Evolutionary conservation across 2,329 filamentous ascomycete genomes (phyloP).

Genomic region (Trichoderma guizhouense): DNA sequence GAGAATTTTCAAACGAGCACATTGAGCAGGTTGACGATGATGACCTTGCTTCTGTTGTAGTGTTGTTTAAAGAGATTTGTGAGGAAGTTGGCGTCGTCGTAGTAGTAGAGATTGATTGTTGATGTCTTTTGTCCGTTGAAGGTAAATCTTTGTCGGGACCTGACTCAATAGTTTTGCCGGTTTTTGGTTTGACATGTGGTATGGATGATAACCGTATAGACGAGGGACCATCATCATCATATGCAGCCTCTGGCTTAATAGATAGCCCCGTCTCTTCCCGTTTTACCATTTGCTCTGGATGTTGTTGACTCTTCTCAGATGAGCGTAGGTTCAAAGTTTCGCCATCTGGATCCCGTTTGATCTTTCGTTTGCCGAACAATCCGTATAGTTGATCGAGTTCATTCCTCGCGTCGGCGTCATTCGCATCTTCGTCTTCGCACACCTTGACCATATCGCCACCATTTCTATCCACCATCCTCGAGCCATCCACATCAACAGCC

Average conservation of each 20-base stretch:
- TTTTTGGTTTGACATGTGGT: neutral
- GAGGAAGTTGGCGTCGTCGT: neutral
- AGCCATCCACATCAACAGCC: conserved; percentile 63
- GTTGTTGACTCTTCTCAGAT: neutral
- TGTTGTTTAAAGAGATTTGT: neutral
- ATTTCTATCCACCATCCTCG: conserved; percentile 60
- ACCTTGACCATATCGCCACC: conserved; percentile 69
- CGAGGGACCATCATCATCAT: neutral
- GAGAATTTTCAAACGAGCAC: conserved; percentile 65
- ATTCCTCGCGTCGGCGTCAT: conserved; percentile 41
- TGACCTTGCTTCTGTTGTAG: neutral
- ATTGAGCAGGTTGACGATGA: conserved; percentile 46
- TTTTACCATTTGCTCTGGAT: neutral
- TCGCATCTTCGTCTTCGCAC: conserved; percentile 64
- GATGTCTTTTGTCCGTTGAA: neutral
- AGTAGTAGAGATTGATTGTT: neutral
- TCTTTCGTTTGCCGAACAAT: conserved; percentile 26
- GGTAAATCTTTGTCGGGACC: neutral
- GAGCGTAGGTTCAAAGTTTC: neutral
- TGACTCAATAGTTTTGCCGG: neutral
- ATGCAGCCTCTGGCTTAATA: neutral
- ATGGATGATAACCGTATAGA: neutral
- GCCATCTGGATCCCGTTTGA: conserved; percentile 22
- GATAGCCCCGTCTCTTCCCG: neutral
- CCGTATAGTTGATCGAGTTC: conserved; percentile 65